Evolutionary conservation across 2,329 filamentous ascomycete species (phyloP).

Genomic region (Arthrobotrys megalospora): DNA sequence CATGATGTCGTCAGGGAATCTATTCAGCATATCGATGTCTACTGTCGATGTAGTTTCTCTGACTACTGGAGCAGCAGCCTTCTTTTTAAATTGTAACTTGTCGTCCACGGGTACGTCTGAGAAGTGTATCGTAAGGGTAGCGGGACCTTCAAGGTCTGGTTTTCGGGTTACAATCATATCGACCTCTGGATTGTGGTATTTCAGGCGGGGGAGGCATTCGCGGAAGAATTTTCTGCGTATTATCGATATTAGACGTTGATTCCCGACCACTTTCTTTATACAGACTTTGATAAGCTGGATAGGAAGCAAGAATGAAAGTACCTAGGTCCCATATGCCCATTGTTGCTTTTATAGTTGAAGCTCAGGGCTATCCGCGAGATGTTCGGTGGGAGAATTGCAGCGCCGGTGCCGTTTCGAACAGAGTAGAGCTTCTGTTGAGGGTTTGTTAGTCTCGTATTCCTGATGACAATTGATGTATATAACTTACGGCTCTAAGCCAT

Average conservation of each 20-base stretch:
- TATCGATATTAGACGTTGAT: neutral
- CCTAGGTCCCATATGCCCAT: slow-evolving; percentile 82
- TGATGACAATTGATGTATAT: neutral
- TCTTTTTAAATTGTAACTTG: slow-evolving; percentile 45
- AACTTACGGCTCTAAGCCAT: slow-evolving; percentile 62
- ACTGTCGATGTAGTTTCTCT: slow-evolving; percentile 43
- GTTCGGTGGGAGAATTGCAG: slow-evolving; percentile 82
- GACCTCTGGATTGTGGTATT: slow-evolving; percentile 81
- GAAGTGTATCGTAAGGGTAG: slow-evolving; percentile 55
- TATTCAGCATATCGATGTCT: slow-evolving; percentile 53
- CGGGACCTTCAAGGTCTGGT: slow-evolving; percentile 27
- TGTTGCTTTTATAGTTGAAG: slow-evolving; percentile 75
- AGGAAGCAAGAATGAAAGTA: slow-evolving; percentile 66
- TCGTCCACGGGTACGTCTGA: slow-evolving; percentile 33
- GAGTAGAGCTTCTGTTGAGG: slow-evolving; percentile 75
- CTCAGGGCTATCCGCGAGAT: slow-evolving; percentile 82
- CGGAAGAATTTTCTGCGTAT: slow-evolving; percentile 83
- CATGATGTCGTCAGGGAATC: slow-evolving; percentile 49
- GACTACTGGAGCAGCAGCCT: slow-evolving; percentile 26
- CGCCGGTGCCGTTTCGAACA: slow-evolving; percentile 84
- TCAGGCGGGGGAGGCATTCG: slow-evolving; percentile 84
- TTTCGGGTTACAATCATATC: slow-evolving; percentile 48
- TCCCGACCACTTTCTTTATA: neutral
- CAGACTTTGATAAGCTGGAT: neutral
- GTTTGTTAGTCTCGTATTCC: slow-evolving; percentile 4